Base-by-base conservation (phyloP, 2,329 filamentous ascomycete species). In the Aspergillus quadricinctus region DNA sequence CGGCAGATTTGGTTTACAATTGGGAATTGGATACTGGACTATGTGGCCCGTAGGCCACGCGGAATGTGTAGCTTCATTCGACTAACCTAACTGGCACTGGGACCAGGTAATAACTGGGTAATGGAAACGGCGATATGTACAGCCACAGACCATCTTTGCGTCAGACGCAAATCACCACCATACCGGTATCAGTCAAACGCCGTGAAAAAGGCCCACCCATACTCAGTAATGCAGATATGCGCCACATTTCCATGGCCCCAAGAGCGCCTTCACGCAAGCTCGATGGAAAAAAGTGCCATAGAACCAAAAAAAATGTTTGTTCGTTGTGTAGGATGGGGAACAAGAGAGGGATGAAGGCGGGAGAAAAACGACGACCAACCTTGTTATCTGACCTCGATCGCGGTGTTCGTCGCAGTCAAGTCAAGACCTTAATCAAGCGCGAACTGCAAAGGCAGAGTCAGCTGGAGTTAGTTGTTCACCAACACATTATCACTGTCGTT, bases 301-400 rank as follows among this genome's bases (percentile, higher is more conserved):
- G 27, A n/a, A 48, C 35, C 43, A 19, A 50, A 35, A 50, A 35
- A 46, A 37, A 8, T 11, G n/a, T 14, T 27, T 37, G 23, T 51
- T 17, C 17, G 14, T 25, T 23, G 31, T 19, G 48, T 43, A 21
- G 41, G 35, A 48, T 48, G 48, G 23, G 45, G 35, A 49, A 52
- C 45, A 51, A 53, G 31, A 52, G 49, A 57, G 40, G 49, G 59
- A 60, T 56, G 40, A 58, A 57, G 58, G 61, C 57, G 63, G 60
- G 50, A 56, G 56, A 55, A 61, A 58, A 63, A 60, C 7, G 31
- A 56, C 61, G 66, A 74, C 71, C 67, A 71, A 74, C 71, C 71
- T 74, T 69, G 64, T 66, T 65, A 63, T 67, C 58, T 58, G 53
- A 62, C 66, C 57, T 57, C 54, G 55, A 52, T 53, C 54, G 59